Conservation (phyloP, 202 grass and related monocot species). For the Saccharum hybrid region DNA sequence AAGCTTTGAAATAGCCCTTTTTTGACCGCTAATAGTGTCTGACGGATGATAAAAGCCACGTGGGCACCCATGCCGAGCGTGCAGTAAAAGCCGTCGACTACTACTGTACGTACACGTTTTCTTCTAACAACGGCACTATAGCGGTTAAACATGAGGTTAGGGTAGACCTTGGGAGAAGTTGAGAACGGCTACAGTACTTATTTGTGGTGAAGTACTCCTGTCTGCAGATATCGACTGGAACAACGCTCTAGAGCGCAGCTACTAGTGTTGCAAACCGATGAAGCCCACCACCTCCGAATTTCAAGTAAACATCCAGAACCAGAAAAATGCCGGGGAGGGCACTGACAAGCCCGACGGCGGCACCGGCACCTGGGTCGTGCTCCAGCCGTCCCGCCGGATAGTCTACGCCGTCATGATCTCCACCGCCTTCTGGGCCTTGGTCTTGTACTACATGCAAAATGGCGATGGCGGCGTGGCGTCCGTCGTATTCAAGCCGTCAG, state of each 20-base stretch:
- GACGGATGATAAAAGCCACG: no score
- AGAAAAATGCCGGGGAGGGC: neutral
- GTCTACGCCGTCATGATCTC: constrained; percentile 1
- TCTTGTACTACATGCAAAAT: neutral
- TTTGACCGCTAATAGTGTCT: no score
- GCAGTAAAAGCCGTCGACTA: no score
- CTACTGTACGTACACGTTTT: no score
- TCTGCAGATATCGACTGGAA: neutral
- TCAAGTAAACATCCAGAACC: neutral
- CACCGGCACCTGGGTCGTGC: neutral
- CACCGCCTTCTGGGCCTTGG: constrained; percentile 8
- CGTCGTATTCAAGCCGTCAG: neutral
- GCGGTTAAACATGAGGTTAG: neutral
- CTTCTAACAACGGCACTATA: no score
- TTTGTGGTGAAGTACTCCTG: neutral
- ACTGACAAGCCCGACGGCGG: neutral
- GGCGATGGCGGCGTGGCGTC: neutral
- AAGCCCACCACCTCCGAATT: neutral
- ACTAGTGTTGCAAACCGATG: neutral
- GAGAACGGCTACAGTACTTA: neutral
- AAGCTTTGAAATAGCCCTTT: no score
- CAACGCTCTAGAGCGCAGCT: neutral
- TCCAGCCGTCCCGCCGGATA: constrained; percentile 31
- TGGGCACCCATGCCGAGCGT: no score
- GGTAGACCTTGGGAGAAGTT: neutral